Percentiles rank a stretch among this genome's conserved stretches.
Conservation (phyloP, 495 filamentous ascomycete genomes). For the Aspergillus funiculosus region DNA sequence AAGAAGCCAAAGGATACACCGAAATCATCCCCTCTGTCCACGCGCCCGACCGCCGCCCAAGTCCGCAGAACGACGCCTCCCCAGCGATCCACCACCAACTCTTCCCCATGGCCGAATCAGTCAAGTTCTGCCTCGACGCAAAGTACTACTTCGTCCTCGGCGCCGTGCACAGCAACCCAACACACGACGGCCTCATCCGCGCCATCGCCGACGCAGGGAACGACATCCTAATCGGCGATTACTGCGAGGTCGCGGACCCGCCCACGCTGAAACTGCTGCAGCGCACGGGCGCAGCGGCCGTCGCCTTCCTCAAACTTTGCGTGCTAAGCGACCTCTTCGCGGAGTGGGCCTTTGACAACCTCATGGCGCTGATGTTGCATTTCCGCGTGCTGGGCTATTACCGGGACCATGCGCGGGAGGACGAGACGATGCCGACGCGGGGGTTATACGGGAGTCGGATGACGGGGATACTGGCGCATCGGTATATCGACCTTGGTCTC, state of each 20-base stretch:
- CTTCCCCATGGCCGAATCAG: conserved; percentile 15
- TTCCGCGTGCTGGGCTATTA: conserved; percentile 22
- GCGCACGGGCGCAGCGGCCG: conserved; percentile 15
- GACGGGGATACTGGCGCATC: conserved; percentile 13
- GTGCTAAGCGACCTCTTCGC: conserved; percentile 5
- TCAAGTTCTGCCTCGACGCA: conserved; percentile 22
- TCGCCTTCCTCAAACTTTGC: conserved; percentile 21
- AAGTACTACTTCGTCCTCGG: conserved; percentile 19
- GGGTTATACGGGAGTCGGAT: conserved; percentile 22
- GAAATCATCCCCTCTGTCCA: conserved; percentile 9
- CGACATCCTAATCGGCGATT: conserved; percentile 23
- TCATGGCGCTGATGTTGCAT: conserved; percentile 6
- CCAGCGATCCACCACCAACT: conserved; percentile 6
- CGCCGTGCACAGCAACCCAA: conserved; percentile 4
- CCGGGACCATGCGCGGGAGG: conserved; percentile 19
- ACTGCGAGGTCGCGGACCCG: conserved; percentile 20
- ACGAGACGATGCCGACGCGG: background rate
- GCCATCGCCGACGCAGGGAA: conserved; percentile 21
- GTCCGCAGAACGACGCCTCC: conserved; percentile 4
- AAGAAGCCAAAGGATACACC: too few species aligned
- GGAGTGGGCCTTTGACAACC: background rate
- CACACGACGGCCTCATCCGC: conserved; percentile 14
- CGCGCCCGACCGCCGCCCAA: conserved; percentile 21
- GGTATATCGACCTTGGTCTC: conserved; percentile 17
- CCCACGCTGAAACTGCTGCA: conserved; percentile 12